Conservation (phyloP, 2,329 filamentous ascomycete genomes). For the Pseudocercospora vitis region DNA sequence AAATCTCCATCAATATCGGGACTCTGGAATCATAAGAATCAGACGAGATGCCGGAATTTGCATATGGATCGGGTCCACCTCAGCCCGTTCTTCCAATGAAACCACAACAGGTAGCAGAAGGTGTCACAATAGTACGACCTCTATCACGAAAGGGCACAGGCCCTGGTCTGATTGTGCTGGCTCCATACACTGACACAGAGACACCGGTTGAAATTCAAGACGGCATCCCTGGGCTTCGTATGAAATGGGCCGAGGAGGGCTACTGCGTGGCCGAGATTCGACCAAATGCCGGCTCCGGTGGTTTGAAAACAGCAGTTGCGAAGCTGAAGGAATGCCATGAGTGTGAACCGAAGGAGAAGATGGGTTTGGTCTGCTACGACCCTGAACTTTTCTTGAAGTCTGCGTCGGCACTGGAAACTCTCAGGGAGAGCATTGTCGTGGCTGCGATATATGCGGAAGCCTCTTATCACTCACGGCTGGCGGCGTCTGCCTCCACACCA, state of each 20-base stretch:
- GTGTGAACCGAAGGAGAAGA: conserved; percentile 43
- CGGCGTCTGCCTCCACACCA: conserved; percentile 25
- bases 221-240: conserved; percentile 28
- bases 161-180: conserved; percentile 27
- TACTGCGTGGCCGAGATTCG: conserved; percentile 61
- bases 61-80: conserved; percentile 26
- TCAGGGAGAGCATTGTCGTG: conserved; percentile 32
- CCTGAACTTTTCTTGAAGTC: conserved; percentile 18
- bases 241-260: conserved; percentile 72
- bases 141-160: conserved; percentile 26
- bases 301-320: conserved; percentile 27
- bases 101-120: conserved; percentile 22
- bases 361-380: conserved; percentile 39
- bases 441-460: conserved; percentile 39
- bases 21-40: not conserved
- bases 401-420: conserved; percentile 31
- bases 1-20: too few relatives aligned
- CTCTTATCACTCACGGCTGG: conserved; percentile 20
- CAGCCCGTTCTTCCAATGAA: conserved; percentile 24
- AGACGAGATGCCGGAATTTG: conserved; percentile 24
- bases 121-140: conserved; percentile 25
- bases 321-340: conserved; percentile 28
- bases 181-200: conserved; percentile 18
- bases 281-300: conserved; percentile 27
- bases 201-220: conserved; percentile 25